A percentile compares a stretch with the other conserved stretches of the same genome.
Evolutionary conservation across 164 flowering plant genomes (phyloP).

Genomic region (Stephania cephalantha): DNA sequence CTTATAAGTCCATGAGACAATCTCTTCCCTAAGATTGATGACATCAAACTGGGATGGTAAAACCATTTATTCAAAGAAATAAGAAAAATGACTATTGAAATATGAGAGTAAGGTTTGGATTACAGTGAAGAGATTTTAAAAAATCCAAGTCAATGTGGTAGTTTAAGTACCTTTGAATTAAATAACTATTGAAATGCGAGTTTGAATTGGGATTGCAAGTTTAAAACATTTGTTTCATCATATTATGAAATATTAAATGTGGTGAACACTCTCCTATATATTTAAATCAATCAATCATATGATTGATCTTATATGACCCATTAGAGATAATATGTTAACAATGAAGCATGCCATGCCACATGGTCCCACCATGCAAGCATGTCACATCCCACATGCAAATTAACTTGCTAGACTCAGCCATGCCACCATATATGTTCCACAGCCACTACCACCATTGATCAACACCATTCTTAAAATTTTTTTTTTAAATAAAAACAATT

Average conservation of each 20-base stretch:
- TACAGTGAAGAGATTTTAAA: not conserved
- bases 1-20: constrained; percentile 65
- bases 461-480: no score
- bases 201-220: not conserved
- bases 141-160: no score
- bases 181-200: not conserved
- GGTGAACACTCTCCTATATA: not conserved
- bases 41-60: constrained; percentile 66
- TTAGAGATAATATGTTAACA: not conserved
- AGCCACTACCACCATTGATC: not conserved
- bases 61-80: constrained; percentile 27
- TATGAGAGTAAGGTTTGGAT: not conserved
- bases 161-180: no score
- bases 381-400: not conserved
- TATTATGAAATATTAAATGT: not conserved
- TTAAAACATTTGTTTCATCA: not conserved
- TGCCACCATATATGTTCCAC: not conserved
- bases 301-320: not conserved
- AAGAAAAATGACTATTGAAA: no score
- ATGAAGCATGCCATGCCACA: not conserved
- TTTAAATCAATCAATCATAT: not conserved
- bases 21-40: constrained; percentile 68
- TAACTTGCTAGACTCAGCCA: not conserved
- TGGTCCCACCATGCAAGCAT: not conserved
- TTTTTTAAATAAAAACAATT: no score